A percentile compares a stretch with the other conserved stretches of the same genome.
phyloP scores from a whole-genome alignment of 495 filamentous ascomycete genomes.

The Parachaetomium inaequale region DNA sequence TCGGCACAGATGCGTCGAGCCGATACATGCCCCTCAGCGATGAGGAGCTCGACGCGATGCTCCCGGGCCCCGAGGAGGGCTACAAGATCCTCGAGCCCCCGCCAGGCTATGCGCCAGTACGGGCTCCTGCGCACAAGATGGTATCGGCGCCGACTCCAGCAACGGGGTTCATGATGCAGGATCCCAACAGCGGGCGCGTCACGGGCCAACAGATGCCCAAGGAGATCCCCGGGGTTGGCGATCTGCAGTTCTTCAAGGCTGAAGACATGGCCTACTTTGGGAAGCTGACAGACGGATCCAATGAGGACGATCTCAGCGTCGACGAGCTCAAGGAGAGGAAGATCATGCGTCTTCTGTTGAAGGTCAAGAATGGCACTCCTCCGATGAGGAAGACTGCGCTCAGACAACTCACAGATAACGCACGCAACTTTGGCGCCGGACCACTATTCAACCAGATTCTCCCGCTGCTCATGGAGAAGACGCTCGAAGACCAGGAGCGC shows the following conservation, averaged over 20 bases:
- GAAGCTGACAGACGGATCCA: conserved; percentile 90
- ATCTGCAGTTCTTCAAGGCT: conserved; percentile 97
- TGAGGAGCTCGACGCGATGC: conserved; percentile 88
- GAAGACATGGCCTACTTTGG: conserved; percentile 99
- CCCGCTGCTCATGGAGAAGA: conserved; percentile 97
- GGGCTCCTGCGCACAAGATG: conserved; percentile 70
- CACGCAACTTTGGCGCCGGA: conserved; percentile 91
- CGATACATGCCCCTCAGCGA: conserved; percentile 80
- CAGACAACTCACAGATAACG: conserved; percentile 96
- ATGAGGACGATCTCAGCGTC: conserved; percentile 86
- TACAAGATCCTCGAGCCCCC: conserved; percentile 93
- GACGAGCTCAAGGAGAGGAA: conserved; percentile 97
- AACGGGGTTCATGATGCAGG: conserved; percentile 95
- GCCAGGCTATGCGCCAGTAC: conserved; percentile 84
- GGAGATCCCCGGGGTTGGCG: conserved; percentile 95
- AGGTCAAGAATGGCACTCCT: conserved; percentile 99
- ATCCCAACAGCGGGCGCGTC: conserved; percentile 73
- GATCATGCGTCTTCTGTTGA: conserved; percentile 94
- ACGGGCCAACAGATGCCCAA: conserved; percentile 91
- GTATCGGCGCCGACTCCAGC: conserved; percentile 69
- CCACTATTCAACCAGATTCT: conserved; percentile 97
- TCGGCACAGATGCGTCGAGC: conserved; percentile 77
- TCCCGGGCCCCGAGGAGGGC: conserved; percentile 72
- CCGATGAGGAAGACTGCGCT: conserved; percentile 99
- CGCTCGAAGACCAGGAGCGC: conserved; percentile 95